Conservation (phyloP, 2,329 filamentous ascomycete species). For the Amylocarpus encephaloides region DNA sequence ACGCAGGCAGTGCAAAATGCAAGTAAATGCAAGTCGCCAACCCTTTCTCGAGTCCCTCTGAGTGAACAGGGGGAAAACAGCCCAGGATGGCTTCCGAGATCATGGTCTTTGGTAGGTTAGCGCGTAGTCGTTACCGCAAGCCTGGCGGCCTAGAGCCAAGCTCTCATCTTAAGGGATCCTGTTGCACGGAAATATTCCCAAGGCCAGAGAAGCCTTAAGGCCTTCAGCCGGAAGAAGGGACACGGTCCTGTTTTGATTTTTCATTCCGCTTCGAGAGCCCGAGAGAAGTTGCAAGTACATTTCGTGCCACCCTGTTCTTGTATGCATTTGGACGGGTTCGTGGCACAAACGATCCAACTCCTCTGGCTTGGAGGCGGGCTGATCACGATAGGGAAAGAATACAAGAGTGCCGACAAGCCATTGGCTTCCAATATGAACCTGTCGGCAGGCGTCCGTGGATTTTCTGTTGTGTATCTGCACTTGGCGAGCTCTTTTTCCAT, state of each 20-base stretch:
- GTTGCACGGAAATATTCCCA: no score
- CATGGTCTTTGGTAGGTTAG: no score
- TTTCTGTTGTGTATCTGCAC: not conserved
- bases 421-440: not conserved
- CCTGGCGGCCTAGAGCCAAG: no score
- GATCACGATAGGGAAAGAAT: not conserved
- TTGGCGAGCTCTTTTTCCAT: conserved; percentile 1
- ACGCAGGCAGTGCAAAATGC: not conserved
- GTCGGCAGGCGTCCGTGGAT: not conserved
- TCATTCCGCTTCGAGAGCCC: not conserved
- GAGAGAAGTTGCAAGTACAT: no score
- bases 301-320: not conserved
- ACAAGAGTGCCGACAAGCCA: not conserved
- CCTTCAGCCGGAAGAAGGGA: no score
- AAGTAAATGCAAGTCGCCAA: not conserved
- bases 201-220: no score
- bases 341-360: not conserved
- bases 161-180: no score
- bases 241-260: not conserved
- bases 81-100: no score
- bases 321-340: not conserved
- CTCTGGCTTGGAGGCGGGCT: not conserved
- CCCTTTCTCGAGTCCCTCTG: no score
- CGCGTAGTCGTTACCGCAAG: no score
- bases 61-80: no score